Conservation (phyloP, 768 basidiomycete genomes). For the Leccinum olivaceopallidum region DNA sequence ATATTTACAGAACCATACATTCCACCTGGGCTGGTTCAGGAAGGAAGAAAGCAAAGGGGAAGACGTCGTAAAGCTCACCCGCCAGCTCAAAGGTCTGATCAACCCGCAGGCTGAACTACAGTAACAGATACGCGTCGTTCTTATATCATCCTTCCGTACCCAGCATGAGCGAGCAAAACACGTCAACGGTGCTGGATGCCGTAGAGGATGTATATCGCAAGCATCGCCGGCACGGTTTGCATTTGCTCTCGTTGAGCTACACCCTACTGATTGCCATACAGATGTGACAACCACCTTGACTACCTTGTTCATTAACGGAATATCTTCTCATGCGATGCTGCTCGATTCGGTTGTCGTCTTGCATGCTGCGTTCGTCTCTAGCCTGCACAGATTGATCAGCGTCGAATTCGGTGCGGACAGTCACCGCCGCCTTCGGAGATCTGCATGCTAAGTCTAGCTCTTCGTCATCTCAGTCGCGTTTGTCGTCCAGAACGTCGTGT, state of each 20-base stretch:
- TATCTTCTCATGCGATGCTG: constrained; percentile 76
- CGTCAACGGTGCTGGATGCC: constrained; percentile 67
- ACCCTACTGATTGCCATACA: constrained; percentile 32
- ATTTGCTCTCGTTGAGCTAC: background rate
- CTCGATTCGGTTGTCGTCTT: constrained; percentile 90
- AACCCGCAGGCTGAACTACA: constrained; percentile 59
- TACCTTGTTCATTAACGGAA: constrained; percentile 71
- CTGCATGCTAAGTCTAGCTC: background rate
- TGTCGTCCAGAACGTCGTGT: constrained; percentile 74
- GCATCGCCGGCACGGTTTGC: constrained; percentile 73
- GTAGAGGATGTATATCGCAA: constrained; percentile 78
- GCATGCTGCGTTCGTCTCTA: constrained; percentile 82
- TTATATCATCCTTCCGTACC: constrained; percentile 1
- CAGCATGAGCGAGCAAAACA: constrained; percentile 91
- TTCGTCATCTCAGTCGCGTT: constrained; percentile 59
- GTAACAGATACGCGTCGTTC: background rate
- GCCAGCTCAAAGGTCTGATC: constrained; percentile 82
- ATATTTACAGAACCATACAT: constrained; percentile 55
- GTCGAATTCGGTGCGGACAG: constrained; percentile 79
- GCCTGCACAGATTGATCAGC: constrained; percentile 78
- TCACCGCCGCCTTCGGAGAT: background rate
- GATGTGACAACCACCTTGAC: constrained; percentile 84
- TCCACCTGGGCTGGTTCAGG: constrained; percentile 69
- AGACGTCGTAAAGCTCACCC: constrained; percentile 55
- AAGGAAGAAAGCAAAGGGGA: constrained; percentile 40